Base-by-base conservation (phyloP, 306 rosid species). In the Malus orientalis region DNA sequence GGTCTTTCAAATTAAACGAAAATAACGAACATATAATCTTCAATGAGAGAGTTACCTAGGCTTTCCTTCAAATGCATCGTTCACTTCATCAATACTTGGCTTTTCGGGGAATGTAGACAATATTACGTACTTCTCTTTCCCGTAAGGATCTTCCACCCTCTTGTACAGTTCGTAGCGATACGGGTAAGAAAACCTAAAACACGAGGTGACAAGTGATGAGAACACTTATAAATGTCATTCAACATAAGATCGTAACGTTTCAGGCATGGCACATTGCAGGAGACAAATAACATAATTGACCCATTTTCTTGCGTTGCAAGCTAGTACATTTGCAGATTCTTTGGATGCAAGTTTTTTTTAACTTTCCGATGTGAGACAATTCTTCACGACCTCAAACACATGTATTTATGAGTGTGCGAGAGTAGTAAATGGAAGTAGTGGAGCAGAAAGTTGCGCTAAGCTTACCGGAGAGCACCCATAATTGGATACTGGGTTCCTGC, bases 401-500 rank as follows among this genome's bases (percentile, higher is more conserved):
- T 15, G 16, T 4, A 49, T 14, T 49, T 14, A 15, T 16, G 19
- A 4, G 20, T 14, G 54, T 14, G 54, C 16, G 55, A 49, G 20
- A 49, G 20, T 15, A 16, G 55, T 49, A 49, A 49, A 49, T 4
- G 55, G 55, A 49, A 15, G 55, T 13, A 13, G 32, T 8, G 32
- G 61, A 18, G 70, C 7, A 54, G 61, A 20, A 40, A 58, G 14
- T 23, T 2, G 40, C n/a, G 44, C 51, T 63, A 23, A 71, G 30
- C 25, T 81, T 38, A 95, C 97, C 93, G 88, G 84, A 94, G 71
- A 71, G 97, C 96, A 76, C 98, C 98, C 93, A 94, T 90, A 54
- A 92, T 92, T 76, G 98, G 98, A 85, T 90, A 94, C 73, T 94
- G 98, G 19, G 97, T 92, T 83, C 96, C 97, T 44, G 96, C 96